Base-by-base conservation (phyloP, 1,284 basidiomycete genomes). In the Ustilago trichophora region DNA sequence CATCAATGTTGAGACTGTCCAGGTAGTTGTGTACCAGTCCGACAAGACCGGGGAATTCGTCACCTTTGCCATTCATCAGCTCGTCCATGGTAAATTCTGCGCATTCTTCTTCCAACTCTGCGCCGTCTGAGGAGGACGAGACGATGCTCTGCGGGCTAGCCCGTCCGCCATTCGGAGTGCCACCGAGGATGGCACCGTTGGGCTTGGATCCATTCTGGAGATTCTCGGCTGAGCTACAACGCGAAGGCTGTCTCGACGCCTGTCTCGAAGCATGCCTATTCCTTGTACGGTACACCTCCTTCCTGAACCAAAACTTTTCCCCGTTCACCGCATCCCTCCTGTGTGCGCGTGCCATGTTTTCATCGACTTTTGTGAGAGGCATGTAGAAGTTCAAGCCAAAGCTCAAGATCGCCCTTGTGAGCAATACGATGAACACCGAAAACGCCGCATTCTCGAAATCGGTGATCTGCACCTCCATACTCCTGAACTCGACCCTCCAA, bases 381-480 rank as follows among this genome's bases (percentile, higher is more conserved):
- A 98, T 87, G 83, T 98, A 98, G 58, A 98, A 91, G 83, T 98
- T 97, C 58, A 98, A 85, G 57, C 91, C 90, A 82, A 93, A 93
- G 70, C 86, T 88, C 63, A 98, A 86, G 70, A 99, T 96, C 0
- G 94, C 94, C 36, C 95, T 87, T 0, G 95, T 93, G 8, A 99
- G 85, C 26, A 99, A 87, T 6, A 98, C 93, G 60, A 96, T 87
- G 82, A 98, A 98, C 37, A 98, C 88, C 25, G 91, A 88, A 80
- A 93, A 97, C 1, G 96, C 94, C 0, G 96, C 96, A 81, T 98
- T 99, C 84, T 98, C 96, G 81, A 94, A 99, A 83, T 98, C 96
- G 18, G 96, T 98, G 77, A 96, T 87, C 81, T 98, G 96, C 3
- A 98, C 92, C 82, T 99, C 96, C 96, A 98, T 98, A 76, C 91